phyloP scores from a whole-genome alignment of 495 filamentous ascomycete species.

The Stereocaulon alpinum region DNA sequence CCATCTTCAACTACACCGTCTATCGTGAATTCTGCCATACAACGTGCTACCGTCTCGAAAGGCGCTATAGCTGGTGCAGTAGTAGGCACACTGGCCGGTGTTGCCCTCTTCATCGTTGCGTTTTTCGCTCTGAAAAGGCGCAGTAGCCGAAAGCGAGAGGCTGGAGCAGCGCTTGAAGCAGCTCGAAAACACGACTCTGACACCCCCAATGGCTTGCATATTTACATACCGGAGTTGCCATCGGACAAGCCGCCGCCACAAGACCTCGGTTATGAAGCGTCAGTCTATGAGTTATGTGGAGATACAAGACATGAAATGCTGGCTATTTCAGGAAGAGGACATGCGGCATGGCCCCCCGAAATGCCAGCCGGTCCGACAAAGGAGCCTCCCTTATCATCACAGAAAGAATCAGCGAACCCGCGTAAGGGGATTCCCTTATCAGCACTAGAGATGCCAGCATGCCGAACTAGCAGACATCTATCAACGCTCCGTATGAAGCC shows the following conservation, averaged over 20 bases:
- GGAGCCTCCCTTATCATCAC: too few species aligned
- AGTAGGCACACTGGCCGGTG: neutral
- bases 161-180: neutral
- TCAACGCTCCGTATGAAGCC: too few species aligned
- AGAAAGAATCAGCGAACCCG: too few species aligned
- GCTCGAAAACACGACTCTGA: neutral
- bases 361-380: too few species aligned
- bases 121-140: neutral
- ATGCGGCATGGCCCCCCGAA: too few species aligned
- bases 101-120: neutral
- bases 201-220: neutral
- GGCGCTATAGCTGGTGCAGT: constrained; percentile 10
- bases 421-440: too few species aligned
- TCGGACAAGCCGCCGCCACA: constrained; percentile 10
- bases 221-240: constrained; percentile 8
- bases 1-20: neutral
- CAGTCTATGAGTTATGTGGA: too few species aligned
- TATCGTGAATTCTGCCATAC: neutral
- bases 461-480: too few species aligned
- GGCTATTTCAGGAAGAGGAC: too few species aligned
- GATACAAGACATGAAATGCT: too few species aligned
- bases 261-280: neutral
- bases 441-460: neutral
- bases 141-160: neutral
- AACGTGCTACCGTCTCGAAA: neutral